Percentiles rank a stretch among this genome's conserved stretches.
Conservation (phyloP, 2,329 filamentous ascomycete species). For the Drechslerella dactyloides region DNA sequence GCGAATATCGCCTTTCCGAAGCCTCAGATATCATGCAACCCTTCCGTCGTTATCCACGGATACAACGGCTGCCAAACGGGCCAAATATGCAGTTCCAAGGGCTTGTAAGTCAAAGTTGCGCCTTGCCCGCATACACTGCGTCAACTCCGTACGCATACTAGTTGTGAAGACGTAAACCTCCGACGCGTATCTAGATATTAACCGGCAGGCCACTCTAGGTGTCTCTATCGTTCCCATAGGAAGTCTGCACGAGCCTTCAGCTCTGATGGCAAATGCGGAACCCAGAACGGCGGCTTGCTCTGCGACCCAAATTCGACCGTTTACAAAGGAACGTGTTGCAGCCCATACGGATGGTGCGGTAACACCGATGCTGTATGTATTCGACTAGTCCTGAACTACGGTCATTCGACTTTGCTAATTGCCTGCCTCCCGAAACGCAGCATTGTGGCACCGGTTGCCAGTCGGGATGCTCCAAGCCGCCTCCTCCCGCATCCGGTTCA, state of each 20-base stretch:
- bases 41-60: conserved; percentile 28
- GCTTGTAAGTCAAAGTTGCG: conserved; percentile 28
- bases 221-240: conserved; percentile 27
- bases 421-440: conserved; percentile 50
- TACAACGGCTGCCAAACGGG: conserved; percentile 49
- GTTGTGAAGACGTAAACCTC: no score
- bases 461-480: conserved; percentile 57
- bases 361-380: conserved; percentile 56
- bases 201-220: conserved; percentile 4
- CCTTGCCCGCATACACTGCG: neutral
- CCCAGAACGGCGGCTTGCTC: conserved; percentile 58
- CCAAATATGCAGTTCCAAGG: conserved; percentile 39
- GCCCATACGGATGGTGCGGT: conserved; percentile 59
- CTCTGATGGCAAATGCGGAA: conserved; percentile 58
- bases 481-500: conserved; percentile 48
- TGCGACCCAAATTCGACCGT: conserved; percentile 60
- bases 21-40: conserved; percentile 57
- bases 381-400: neutral
- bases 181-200: no score
- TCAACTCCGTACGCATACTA: neutral
- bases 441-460: conserved; percentile 58
- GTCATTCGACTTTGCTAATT: no score
- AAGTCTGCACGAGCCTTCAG: conserved; percentile 56
- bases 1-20: conserved; percentile 52
- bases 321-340: conserved; percentile 61